phyloP scores from a whole-genome alignment of 208 protist genomes.

The Crithidia sp. region DNA sequence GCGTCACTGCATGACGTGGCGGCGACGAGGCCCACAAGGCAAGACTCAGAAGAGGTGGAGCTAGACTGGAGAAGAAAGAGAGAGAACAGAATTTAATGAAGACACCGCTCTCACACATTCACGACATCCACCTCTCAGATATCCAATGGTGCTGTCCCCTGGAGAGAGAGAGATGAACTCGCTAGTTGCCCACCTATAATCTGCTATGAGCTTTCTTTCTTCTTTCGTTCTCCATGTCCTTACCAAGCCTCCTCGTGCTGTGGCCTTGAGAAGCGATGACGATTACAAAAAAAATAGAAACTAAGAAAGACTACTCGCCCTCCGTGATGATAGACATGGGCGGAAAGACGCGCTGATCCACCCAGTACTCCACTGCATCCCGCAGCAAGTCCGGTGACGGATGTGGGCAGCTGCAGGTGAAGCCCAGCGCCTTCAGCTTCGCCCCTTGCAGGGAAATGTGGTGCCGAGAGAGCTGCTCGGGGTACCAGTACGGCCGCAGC shows the following conservation, averaged over 20 bases:
- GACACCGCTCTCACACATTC: no score
- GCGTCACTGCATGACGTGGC: no score
- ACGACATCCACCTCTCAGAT: no score
- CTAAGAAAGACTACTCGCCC: neutral
- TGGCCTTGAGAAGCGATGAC: no score
- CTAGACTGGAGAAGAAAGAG: neutral
- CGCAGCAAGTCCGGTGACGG: conserved; percentile 40
- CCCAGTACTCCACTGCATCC: conserved; percentile 45
- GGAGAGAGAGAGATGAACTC: no score
- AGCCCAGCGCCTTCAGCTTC: conserved; percentile 45
- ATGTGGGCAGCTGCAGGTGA: conserved; percentile 44
- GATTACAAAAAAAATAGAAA: conserved; percentile 1
- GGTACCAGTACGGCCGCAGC: conserved; percentile 89
- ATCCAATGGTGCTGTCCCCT: no score
- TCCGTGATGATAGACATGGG: conserved; percentile 11
- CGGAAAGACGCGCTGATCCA: conserved; percentile 33
- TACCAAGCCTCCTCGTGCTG: no score
- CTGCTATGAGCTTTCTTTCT: no score
- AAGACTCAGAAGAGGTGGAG: no score
- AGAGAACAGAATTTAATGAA: conserved; percentile 10
- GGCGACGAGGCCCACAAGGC: no score
- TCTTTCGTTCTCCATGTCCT: no score
- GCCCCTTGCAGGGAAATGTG: conserved; percentile 80
- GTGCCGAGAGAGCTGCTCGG: conserved; percentile 90
- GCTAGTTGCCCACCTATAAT: no score